phyloP scores from a whole-genome alignment of 73 alveolate genomes.

The Effrenium voratum region DNA sequence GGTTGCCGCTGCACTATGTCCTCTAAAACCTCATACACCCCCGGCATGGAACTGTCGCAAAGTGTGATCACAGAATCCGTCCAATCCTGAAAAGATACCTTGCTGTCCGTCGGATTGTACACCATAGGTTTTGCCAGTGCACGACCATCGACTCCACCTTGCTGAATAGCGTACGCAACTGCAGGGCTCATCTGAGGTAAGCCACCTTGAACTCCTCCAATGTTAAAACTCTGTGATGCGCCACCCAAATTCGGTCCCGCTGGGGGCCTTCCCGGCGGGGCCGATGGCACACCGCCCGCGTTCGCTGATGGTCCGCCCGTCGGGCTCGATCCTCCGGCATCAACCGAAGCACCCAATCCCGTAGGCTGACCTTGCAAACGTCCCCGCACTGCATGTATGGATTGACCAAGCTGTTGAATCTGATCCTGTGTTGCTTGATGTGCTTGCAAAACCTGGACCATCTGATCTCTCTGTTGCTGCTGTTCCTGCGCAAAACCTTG shows the following conservation, averaged over 20 bases:
- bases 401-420: neutral
- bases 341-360: neutral
- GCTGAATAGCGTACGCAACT: neutral
- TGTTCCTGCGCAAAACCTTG: neutral
- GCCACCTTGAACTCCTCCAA: neutral
- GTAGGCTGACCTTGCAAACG: neutral
- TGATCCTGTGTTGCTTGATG: neutral
- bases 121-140: neutral
- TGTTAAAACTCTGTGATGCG: neutral
- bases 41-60: neutral
- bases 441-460: neutral
- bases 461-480: neutral
- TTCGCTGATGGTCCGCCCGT: neutral
- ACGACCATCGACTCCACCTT: neutral
- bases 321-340: neutral
- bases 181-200: neutral
- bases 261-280: neutral
- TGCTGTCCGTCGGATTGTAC: neutral
- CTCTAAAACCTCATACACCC: neutral
- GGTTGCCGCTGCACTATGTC: neutral
- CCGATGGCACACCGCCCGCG: neutral
- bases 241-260: neutral
- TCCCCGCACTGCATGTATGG: neutral
- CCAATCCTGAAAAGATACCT: neutral
- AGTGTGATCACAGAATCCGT: neutral